These are phyloP conservation scores for Lipomyces japonicus DNA, from an alignment of 805 yeast genomes.

Conservation along the genomic window DNA sequence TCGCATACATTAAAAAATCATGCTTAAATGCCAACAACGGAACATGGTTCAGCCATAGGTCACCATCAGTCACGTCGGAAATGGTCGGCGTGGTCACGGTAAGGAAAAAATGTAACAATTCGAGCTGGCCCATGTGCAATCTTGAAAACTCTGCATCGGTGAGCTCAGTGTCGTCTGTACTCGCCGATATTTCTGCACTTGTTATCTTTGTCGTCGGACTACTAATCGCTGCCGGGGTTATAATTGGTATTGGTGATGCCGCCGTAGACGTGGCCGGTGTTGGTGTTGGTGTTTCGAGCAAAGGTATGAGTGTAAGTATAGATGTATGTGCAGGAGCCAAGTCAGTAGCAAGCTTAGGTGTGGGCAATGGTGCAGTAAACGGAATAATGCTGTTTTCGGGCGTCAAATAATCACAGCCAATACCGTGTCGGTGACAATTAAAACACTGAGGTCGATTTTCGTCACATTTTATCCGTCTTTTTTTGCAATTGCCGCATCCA, in stretches of 20 bases:
- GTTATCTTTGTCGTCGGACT: not conserved
- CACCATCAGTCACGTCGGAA: conserved; percentile 25
- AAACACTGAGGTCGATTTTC: conserved; percentile 57
- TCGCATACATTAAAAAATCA: conserved; percentile 27
- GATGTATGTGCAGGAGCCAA: not conserved
- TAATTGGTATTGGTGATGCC: conserved; percentile 1
- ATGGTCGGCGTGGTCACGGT: conserved; percentile 27
- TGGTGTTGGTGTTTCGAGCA: conserved; percentile 1
- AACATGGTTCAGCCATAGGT: conserved; percentile 25
- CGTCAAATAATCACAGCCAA: conserved; percentile 15
- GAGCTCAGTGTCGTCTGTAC: conserved; percentile 2
- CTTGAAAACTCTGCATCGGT: conserved; percentile 17
- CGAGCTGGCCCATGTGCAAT: conserved; percentile 25
- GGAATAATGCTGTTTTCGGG: not conserved
- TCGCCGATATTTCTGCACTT: not conserved
- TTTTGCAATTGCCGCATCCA: conserved; percentile 71
- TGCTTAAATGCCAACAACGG: conserved; percentile 26
- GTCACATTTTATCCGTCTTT: conserved; percentile 62
- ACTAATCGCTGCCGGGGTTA: not conserved
- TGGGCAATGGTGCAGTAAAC: not conserved
- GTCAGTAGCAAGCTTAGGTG: not conserved
- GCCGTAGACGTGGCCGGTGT: not conserved
- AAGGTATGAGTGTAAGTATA: not conserved
- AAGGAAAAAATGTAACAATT: conserved; percentile 25
- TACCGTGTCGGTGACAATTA: conserved; percentile 47